phyloP scores from a whole-genome alignment of 164 flowering plant genomes.

The Tetracentron sinense region DNA sequence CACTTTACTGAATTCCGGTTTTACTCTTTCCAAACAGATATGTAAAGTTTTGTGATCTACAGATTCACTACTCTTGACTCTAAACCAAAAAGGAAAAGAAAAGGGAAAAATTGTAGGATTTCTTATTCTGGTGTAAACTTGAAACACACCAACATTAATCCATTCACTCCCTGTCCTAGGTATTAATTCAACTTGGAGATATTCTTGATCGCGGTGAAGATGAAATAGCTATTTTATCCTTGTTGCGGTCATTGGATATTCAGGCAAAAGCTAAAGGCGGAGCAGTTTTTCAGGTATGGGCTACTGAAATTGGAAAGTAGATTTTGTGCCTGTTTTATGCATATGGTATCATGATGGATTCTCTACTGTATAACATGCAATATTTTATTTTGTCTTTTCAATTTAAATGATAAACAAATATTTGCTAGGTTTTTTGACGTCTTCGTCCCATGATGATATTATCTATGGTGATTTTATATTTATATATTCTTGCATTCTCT shows the following conservation, averaged over 20 bases:
- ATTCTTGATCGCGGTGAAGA: conserved; percentile 86
- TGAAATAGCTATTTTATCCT: conserved; percentile 85
- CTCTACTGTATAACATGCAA: background rate
- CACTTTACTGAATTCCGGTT: background rate
- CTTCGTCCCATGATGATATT: too few relatives aligned
- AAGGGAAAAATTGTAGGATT: background rate
- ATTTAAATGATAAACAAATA: too few relatives aligned
- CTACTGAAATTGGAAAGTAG: background rate
- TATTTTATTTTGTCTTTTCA: background rate
- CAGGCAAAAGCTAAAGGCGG: conserved; percentile 81
- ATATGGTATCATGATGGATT: background rate
- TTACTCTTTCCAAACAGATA: background rate
- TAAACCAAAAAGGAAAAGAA: too few relatives aligned
- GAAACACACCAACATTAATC: background rate
- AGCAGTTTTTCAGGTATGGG: conserved; percentile 91
- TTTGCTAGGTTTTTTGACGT: too few relatives aligned
- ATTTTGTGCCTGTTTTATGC: background rate
- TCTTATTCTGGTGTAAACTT: background rate
- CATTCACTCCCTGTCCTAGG: conserved; percentile 35
- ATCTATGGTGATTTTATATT: too few relatives aligned
- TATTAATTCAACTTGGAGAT: conserved; percentile 89
- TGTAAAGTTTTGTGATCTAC: background rate
- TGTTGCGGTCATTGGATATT: conserved; percentile 62
- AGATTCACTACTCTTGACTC: background rate
- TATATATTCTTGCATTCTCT: too few relatives aligned